Conservation (phyloP, 345 rosid species). For the Cardamine chenopodiifolia region DNA sequence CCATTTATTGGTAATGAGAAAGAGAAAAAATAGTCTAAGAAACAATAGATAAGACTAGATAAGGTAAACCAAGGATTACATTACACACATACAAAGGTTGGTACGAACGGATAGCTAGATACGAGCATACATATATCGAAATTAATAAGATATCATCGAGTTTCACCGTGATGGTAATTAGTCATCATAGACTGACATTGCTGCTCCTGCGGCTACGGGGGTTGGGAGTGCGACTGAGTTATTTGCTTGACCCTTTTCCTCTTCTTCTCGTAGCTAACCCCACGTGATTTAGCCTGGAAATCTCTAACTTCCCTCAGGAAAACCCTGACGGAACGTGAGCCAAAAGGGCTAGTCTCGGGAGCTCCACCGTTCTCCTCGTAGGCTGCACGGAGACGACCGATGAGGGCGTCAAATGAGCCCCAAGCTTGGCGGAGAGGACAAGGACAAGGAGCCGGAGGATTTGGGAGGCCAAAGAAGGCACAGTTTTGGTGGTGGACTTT, state of each 20-base stretch:
- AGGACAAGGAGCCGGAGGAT: constrained; percentile 88
- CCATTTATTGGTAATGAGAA: constrained; percentile 3
- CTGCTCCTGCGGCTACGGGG: constrained; percentile 17
- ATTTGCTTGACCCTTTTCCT: constrained; percentile 59
- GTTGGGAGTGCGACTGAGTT: constrained; percentile 22
- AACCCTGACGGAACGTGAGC: constrained; percentile 79
- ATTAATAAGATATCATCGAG: constrained; percentile 19
- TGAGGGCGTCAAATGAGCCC: constrained; percentile 95
- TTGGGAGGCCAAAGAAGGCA: constrained; percentile 80
- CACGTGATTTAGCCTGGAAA: constrained; percentile 85
- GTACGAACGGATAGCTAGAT: constrained; percentile 1
- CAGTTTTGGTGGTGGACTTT: constrained; percentile 68
- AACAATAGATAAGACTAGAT: neutral
- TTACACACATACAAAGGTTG: constrained; percentile 31
- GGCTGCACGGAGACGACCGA: constrained; percentile 87
- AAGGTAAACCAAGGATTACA: constrained; percentile 1
- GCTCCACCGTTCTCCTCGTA: constrained; percentile 83
- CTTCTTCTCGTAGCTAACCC: constrained; percentile 89
- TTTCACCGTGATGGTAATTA: constrained; percentile 31
- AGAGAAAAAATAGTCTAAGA: constrained; percentile 22
- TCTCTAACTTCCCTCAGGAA: constrained; percentile 83
- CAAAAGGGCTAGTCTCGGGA: constrained; percentile 83
- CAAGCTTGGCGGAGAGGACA: constrained; percentile 93
- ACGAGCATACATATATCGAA: neutral
- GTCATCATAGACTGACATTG: constrained; percentile 29